Conservation (phyloP, 1,284 basidiomycete species). For the Xerocomus nothofagi region DNA sequence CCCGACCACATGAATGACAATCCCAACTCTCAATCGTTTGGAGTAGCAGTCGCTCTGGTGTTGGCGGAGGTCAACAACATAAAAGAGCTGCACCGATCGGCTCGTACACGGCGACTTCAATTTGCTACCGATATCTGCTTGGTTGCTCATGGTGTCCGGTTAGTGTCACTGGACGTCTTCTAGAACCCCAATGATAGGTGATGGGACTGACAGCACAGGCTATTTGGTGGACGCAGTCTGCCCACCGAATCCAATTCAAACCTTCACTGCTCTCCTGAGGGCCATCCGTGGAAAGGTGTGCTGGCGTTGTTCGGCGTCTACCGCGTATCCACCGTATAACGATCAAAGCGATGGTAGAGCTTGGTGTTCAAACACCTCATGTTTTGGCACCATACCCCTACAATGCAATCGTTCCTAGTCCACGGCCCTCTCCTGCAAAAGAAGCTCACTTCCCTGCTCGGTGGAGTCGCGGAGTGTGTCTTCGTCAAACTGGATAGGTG, state of each 20-base stretch:
- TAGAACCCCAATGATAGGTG: background rate
- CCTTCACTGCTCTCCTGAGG: conserved; percentile 19
- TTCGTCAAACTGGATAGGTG: conserved; percentile 23
- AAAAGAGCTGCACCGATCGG: conserved; percentile 6
- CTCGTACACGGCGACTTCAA: conserved; percentile 8
- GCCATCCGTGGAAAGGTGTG: conserved; percentile 30
- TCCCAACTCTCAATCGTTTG: conserved; percentile 9
- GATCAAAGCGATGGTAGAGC: conserved; percentile 3
- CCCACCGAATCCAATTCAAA: conserved; percentile 18
- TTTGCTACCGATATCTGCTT: conserved; percentile 30
- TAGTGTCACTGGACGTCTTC: background rate
- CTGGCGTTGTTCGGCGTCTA: background rate
- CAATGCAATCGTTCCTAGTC: conserved; percentile 51
- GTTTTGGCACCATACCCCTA: conserved; percentile 41
- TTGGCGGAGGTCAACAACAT: conserved; percentile 9
- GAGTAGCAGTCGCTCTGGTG: conserved; percentile 21
- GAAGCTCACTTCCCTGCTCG: conserved; percentile 11
- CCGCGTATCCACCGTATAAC: background rate
- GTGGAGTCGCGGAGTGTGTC: conserved; percentile 5
- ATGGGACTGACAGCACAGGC: conserved; percentile 20
- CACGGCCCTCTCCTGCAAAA: conserved; percentile 26
- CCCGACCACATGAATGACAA: conserved; percentile 3
- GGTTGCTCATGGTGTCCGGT: conserved; percentile 32
- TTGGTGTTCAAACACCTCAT: conserved; percentile 38
- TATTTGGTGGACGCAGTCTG: conserved; percentile 30